Evolutionary conservation across 129 eudicot species (phyloP), one percentile per base, ranked within the genome.

Genomic region (Flaveria robusta): DNA sequence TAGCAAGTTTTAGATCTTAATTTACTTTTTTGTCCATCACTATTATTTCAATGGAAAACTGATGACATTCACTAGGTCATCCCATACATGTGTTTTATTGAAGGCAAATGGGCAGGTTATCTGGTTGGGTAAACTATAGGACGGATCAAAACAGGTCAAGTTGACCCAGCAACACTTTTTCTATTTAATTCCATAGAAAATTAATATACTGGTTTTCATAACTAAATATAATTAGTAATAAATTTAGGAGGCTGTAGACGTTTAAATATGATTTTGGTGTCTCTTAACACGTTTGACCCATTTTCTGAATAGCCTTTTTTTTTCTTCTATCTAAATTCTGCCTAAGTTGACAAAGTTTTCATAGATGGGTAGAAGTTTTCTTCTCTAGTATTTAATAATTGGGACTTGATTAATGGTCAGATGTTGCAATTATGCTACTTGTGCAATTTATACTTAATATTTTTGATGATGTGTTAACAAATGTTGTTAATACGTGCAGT

Each of bases 401-500:
- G 41, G 23, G 1, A 2, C 29, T 9, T 56, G 14, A 9, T 27
- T 62, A 26, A 23, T 42, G 56, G 56, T 59, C 56, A 59, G 24
- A 10, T 41, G n/a, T 13, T 54, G 77, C 1, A 2, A 3, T 56
- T 42, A 23, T 9, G 45, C 13, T 24, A 2, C 3, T 29, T 19
- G 24, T 27, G n/a, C 5, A 22, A 46, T 71, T 31, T 3, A 7
- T 69, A 2, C n/a, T 10, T 65, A 45, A 15, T 12, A 6, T 56
- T 6, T 6, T 55, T 34, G 41, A 62, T 42, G 73, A 62, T 42
- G 73, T 66, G 56, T 37, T 41, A 7, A 29, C 56, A 64, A 58
- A 47, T 19, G 23, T 18, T 11, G 56, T 46, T 4, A 55, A 5
- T 22, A 19, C 74, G 46, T 84, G 77, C 91, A 93, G 97, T 49